Conservation (phyloP, 805 yeast species). For the Sugiyamaella qingdaonensis region DNA sequence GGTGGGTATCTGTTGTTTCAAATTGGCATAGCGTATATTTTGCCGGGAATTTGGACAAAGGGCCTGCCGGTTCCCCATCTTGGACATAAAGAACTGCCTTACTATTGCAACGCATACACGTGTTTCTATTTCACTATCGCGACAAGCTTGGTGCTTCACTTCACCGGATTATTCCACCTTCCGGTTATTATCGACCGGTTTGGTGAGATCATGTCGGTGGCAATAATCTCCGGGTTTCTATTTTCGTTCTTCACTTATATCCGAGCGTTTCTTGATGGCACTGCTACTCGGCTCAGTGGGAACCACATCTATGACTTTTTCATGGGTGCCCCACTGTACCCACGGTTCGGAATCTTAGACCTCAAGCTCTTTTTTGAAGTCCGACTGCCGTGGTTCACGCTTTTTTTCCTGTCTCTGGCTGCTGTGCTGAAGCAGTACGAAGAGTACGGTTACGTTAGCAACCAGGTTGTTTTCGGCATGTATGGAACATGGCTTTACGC, state of each 20-base stretch:
- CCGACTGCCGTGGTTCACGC: conserved; percentile 92
- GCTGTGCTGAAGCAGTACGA: conserved; percentile 77
- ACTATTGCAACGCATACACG: conserved; percentile 89
- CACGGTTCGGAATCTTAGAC: conserved; percentile 88
- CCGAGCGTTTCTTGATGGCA: conserved; percentile 61
- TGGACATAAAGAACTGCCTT: conserved; percentile 76
- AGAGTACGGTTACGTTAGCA: conserved; percentile 68
- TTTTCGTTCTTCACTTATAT: conserved; percentile 68
- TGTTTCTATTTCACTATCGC: conserved; percentile 68
- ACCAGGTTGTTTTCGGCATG: conserved; percentile 68
- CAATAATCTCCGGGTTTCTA: conserved; percentile 71
- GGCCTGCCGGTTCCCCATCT: conserved; percentile 89
- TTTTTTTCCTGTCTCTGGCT: conserved; percentile 72
- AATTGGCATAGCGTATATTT: conserved; percentile 65
- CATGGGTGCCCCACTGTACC: conserved; percentile 97
- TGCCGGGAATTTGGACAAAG: conserved; percentile 93
- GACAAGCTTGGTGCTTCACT: conserved; percentile 59
- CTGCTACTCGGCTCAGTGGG: conserved; percentile 89
- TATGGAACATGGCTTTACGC: conserved; percentile 93
- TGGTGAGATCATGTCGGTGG: conserved; percentile 90
- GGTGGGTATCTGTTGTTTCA: conserved; percentile 66
- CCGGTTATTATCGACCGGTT: conserved; percentile 74
- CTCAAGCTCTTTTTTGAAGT: conserved; percentile 97
- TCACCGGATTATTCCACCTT: conserved; percentile 67
- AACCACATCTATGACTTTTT: conserved; percentile 85